Evolutionary conservation across 176 grass and related monocot genomes (phyloP).

Genomic region (Bothriochloa decipiens): DNA sequence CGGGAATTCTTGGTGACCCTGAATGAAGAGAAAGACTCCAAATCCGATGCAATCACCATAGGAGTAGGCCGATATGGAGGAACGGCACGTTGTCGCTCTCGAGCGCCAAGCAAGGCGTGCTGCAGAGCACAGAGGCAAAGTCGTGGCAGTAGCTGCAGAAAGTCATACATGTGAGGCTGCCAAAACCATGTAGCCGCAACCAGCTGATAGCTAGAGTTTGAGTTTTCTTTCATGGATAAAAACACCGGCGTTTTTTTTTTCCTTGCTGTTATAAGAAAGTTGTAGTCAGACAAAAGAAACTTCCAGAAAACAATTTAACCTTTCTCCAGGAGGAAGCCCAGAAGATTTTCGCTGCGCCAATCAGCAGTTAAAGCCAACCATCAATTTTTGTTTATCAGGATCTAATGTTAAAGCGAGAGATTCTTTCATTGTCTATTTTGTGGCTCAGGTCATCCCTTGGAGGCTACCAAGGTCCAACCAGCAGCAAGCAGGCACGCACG

Average conservation of each 20-base stretch:
- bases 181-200: not conserved
- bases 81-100: not conserved
- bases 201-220: not conserved
- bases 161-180: not conserved
- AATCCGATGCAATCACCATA: not conserved
- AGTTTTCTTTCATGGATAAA: no score
- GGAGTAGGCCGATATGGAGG: not conserved
- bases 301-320: no score
- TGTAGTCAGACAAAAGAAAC: no score
- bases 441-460: not conserved
- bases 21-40: not conserved
- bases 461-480: constrained; percentile 2
- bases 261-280: no score
- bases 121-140: constrained; percentile 9
- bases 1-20: not conserved
- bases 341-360: not conserved
- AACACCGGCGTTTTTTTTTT: not conserved
- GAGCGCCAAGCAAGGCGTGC: not conserved
- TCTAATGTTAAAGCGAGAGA: not conserved
- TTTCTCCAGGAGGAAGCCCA: not conserved
- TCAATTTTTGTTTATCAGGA: not conserved
- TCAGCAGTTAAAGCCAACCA: not conserved
- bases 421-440: not conserved
- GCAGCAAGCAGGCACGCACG: not conserved
- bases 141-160: not conserved